Base-by-base conservation (phyloP, 208 protist species). In the Trypanosoma mega region DNA sequence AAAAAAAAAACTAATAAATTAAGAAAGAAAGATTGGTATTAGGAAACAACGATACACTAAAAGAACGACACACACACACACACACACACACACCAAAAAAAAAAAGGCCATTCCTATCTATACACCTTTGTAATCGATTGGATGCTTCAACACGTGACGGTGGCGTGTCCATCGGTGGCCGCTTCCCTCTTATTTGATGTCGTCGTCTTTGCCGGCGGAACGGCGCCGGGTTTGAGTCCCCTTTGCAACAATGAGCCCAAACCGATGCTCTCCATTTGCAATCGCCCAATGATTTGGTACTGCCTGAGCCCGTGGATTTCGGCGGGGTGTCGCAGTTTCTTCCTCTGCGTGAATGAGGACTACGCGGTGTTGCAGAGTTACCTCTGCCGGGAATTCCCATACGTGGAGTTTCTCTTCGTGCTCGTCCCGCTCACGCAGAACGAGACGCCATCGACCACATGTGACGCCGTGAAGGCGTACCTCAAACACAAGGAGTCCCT, bases 231-330 rank as follows among this genome's bases (percentile, higher is more conserved):
- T 26, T 37, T 90, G 26, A 78, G 58, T 55, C 84, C 85, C n/a
- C 70, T 87, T 14, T 82, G 68, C 46, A 54, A 66, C 23, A 75
- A 76, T 57, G 81, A 88, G 49, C 74, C 69, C 24, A 91, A 91
- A 63, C 71, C 68, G 23, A 89, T 89, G 81, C 66, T 92, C 46
- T 71, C 52, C 21, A 59, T 85, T 3, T 87, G 82, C 66, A 94
- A 94, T 49, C 76, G 78, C 0, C 88, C 88, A 0, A 70, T 94
- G n/a, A 89, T 94, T 46, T 92, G 85, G 85, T 92, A 86, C 65
- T 77, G 68, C 43, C 56, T 94, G 14, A 52, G 47, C n/a, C 85
- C 88, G 29, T 90, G 82, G 82, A 80, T 92, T 14, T 63, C 68
- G 20, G 78, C 74, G 2, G 88, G 88, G 48, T 86, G 84, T 62